A percentile compares a stretch with the other conserved stretches of the same genome.
These are phyloP conservation scores for Penicillium polonicum DNA, from an alignment of 2,329 filamentous ascomycete genomes.

Conservation along the genomic window DNA sequence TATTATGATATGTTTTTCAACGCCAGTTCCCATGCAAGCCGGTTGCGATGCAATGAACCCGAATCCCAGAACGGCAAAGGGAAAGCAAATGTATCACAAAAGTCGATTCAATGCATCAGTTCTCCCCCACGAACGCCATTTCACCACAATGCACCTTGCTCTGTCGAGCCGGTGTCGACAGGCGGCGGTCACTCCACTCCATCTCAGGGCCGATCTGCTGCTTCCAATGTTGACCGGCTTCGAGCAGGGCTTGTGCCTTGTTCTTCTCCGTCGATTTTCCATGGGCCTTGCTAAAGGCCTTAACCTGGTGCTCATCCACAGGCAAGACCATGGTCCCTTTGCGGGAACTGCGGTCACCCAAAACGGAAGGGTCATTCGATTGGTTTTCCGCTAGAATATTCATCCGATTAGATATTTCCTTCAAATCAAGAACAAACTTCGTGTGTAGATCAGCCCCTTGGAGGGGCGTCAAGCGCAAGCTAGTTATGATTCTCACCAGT, in stretches of 20 bases:
- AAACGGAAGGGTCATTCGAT: background rate
- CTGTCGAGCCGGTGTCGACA: constrained; percentile 54
- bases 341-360: constrained; percentile 11
- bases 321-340: constrained; percentile 39
- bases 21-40: background rate
- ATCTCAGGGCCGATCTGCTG: constrained; percentile 53
- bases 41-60: background rate
- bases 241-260: constrained; percentile 47
- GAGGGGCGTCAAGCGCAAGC: background rate
- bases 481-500: constrained; percentile 53
- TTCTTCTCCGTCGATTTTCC: constrained; percentile 44
- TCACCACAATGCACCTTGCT: constrained; percentile 53
- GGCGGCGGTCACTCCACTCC: constrained; percentile 52
- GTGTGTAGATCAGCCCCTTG: constrained; percentile 23
- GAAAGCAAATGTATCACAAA: background rate
- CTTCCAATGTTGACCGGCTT: constrained; percentile 51
- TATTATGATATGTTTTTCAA: background rate
- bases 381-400: constrained; percentile 11
- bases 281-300: constrained; percentile 45
- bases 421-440: constrained; percentile 6
- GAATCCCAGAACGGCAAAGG: background rate
- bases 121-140: constrained; percentile 41
- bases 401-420: constrained; percentile 16
- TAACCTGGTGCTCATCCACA: constrained; percentile 35
- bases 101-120: constrained; percentile 15